Conservation (phyloP, 768 basidiomycete species). For the Leccinum barrowsii region DNA sequence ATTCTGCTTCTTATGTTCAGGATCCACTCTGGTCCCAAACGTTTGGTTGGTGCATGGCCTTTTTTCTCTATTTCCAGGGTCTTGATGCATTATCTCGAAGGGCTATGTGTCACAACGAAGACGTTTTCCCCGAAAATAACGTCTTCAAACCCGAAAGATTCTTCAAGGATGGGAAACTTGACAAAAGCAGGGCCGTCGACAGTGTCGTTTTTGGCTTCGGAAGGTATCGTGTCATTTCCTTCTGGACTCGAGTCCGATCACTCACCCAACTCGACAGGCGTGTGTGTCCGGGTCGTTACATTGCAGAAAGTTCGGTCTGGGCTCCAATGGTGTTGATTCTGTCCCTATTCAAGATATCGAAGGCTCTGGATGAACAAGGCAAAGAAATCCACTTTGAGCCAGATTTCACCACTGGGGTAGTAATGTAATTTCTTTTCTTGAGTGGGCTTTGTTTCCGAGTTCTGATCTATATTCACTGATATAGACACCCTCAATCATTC, state of each 20-base stretch:
- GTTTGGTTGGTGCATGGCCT: constrained; percentile 10
- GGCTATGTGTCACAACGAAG: constrained; percentile 13
- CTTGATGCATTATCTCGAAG: constrained; percentile 5
- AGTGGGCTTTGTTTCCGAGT: not conserved
- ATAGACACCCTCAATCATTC: constrained; percentile 13
- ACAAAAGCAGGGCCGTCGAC: not conserved
- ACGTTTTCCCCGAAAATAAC: constrained; percentile 17
- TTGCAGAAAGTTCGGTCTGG: constrained; percentile 31
- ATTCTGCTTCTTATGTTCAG: constrained; percentile 4
- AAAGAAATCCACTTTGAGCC: constrained; percentile 20
- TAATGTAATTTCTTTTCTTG: constrained; percentile 1
- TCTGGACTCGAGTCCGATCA: not conserved
- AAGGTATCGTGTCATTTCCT: constrained; percentile 7
- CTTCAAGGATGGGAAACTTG: constrained; percentile 14
- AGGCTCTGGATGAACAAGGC: constrained; percentile 23
- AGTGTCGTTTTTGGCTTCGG: constrained; percentile 22
- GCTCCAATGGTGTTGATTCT: constrained; percentile 26
- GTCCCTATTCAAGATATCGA: constrained; percentile 23
- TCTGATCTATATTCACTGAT: not conserved
- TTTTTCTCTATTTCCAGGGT: not conserved
- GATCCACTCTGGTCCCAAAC: constrained; percentile 17
- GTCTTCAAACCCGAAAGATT: constrained; percentile 33
- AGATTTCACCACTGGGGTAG: constrained; percentile 14
- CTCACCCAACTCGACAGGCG: constrained; percentile 13
- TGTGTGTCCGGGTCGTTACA: constrained; percentile 31